A percentile compares a stretch with the other conserved stretches of the same genome.
phyloP scores from a whole-genome alignment of 2,329 filamentous ascomycete species.

The Talaromyces marneffei region DNA sequence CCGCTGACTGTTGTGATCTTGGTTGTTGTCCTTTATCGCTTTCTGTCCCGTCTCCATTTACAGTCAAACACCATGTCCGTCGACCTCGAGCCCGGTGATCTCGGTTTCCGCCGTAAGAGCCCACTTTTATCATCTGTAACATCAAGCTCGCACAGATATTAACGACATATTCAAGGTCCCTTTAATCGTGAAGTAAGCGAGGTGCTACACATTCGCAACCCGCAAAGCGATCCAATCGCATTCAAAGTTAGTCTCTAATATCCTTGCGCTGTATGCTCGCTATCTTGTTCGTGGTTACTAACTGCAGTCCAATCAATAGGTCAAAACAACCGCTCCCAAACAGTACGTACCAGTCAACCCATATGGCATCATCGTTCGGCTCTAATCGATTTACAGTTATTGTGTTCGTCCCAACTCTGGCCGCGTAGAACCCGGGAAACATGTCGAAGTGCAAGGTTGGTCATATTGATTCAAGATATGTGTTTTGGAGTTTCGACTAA shows the following conservation, averaged over 20 bases:
- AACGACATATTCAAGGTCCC: constrained; percentile 43
- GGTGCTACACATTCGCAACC: constrained; percentile 54
- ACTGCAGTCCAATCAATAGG: constrained; percentile 49
- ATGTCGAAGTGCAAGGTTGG: constrained; percentile 87
- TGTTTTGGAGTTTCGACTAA: constrained; percentile 18
- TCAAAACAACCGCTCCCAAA: constrained; percentile 98
- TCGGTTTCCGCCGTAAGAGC: constrained; percentile 77
- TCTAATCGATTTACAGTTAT: constrained; percentile 59
- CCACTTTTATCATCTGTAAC: constrained; percentile 11
- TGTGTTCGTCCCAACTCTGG: constrained; percentile 96
- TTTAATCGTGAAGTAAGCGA: constrained; percentile 61
- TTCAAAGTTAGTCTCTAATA: constrained; percentile 51
- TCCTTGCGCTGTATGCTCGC: background rate
- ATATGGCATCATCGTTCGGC: background rate
- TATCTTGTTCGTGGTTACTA: constrained; percentile 15
- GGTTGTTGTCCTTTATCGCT: constrained; percentile 17
- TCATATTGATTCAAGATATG: constrained; percentile 2
- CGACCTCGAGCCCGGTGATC: constrained; percentile 83
- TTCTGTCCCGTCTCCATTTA: constrained; percentile 17
- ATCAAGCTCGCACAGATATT: constrained; percentile 9
- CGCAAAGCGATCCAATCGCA: constrained; percentile 53
- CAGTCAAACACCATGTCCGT: constrained; percentile 68
- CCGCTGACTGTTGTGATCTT: constrained; percentile 5
- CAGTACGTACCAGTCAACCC: constrained; percentile 61
- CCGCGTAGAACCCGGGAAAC: constrained; percentile 81